Evolutionary conservation across 2,329 filamentous ascomycete genomes (phyloP).

Genomic region (Diplodia intermedia): DNA sequence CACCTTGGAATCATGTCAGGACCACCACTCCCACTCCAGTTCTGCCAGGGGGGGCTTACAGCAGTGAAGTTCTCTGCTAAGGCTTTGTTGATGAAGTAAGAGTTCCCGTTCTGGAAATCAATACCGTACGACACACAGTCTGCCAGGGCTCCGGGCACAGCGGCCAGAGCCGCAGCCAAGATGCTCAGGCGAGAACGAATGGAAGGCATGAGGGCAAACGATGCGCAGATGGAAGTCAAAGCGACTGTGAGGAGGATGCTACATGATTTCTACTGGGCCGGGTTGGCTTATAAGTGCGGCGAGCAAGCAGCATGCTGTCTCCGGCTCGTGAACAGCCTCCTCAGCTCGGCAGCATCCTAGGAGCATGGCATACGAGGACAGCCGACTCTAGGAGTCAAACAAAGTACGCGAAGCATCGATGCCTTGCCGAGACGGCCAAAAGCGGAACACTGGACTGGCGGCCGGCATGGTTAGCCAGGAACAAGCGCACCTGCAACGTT

Average conservation of each 20-base stretch:
- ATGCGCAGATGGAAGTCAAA: slow-evolving; percentile 10
- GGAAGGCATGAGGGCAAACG: slow-evolving; percentile 38
- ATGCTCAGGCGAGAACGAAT: slow-evolving; percentile 40
- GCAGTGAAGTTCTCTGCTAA: slow-evolving; percentile 52
- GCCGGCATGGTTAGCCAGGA: background rate
- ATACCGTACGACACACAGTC: slow-evolving; percentile 49
- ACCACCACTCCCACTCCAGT: background rate
- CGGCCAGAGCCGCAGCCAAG: slow-evolving; percentile 40
- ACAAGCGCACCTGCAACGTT: slow-evolving; percentile 11
- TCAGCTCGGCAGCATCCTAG: slow-evolving; percentile 6
- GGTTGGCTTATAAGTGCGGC: slow-evolving; percentile 15
- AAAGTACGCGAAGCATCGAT: background rate
- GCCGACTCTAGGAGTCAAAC: background rate
- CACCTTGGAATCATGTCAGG: slow-evolving; percentile 37
- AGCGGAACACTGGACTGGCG: slow-evolving; percentile 8
- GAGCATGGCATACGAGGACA: slow-evolving; percentile 6
- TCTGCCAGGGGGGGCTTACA: background rate
- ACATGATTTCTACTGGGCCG: background rate
- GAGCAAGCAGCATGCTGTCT: background rate
- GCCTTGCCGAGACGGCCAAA: slow-evolving; percentile 20
- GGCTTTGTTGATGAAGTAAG: slow-evolving; percentile 55
- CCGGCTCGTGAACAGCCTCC: background rate
- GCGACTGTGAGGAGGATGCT: slow-evolving; percentile 5
- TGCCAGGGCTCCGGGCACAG: slow-evolving; percentile 36
- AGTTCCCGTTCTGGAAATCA: slow-evolving; percentile 53